Evolutionary conservation across 768 basidiomycete genomes (phyloP).

Genomic region (Amyloporia xantha): DNA sequence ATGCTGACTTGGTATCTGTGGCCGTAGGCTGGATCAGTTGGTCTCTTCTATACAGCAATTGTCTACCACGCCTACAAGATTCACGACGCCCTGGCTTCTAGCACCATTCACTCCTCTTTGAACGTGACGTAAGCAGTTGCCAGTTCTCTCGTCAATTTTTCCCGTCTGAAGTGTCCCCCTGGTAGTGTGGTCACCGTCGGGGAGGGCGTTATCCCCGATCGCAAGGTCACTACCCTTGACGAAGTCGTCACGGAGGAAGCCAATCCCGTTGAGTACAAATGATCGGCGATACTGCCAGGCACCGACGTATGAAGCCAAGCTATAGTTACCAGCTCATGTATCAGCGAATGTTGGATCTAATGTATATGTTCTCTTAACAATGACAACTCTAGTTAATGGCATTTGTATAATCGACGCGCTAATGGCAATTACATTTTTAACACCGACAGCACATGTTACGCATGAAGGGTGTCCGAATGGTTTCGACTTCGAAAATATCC

Average conservation of each 20-base stretch:
- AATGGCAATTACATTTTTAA: too few relatives aligned
- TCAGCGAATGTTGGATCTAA: background rate
- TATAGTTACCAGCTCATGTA: background rate
- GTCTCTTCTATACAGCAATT: conserved; percentile 19
- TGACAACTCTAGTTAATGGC: too few relatives aligned
- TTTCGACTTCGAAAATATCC: too few relatives aligned
- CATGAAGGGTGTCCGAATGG: too few relatives aligned
- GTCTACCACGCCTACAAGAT: conserved; percentile 16
- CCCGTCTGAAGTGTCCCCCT: background rate
- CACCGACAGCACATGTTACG: too few relatives aligned
- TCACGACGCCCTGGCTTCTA: conserved; percentile 15
- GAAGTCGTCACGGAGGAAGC: background rate
- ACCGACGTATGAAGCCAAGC: background rate
- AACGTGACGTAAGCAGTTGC: conserved; percentile 9
- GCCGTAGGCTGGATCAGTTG: conserved; percentile 21
- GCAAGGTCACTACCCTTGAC: background rate
- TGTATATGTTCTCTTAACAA: background rate
- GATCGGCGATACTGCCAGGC: background rate
- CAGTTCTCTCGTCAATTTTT: background rate
- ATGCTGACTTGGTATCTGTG: too few relatives aligned
- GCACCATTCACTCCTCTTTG: conserved; percentile 20
- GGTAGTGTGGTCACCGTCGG: background rate
- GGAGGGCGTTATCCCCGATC: background rate
- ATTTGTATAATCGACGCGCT: too few relatives aligned
- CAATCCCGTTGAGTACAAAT: too few relatives aligned